A percentile compares a stretch with the other conserved stretches of the same genome.
Evolutionary conservation across 2,329 filamentous ascomycete genomes (phyloP).

Genomic region (Fusarium hostae): DNA sequence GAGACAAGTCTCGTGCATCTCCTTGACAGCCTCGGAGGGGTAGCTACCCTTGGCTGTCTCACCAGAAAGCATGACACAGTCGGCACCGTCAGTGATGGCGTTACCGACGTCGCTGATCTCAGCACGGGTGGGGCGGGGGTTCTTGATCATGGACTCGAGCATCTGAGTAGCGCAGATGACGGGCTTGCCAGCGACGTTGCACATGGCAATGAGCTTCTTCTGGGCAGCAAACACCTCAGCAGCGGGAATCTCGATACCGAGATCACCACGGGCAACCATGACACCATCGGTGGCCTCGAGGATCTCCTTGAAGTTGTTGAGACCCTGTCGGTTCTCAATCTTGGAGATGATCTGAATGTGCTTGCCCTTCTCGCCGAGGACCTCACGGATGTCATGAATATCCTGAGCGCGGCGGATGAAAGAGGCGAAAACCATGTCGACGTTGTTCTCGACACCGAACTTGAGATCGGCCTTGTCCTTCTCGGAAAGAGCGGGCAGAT

Average conservation of each 20-base stretch:
- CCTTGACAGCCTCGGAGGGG: slow-evolving; percentile 88
- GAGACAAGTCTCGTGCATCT: slow-evolving; percentile 99
- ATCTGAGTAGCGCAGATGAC: slow-evolving; percentile 99
- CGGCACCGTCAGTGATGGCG: slow-evolving; percentile 94
- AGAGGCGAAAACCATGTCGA: slow-evolving; percentile 99
- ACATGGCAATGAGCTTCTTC: slow-evolving; percentile 99
- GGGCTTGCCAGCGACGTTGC: slow-evolving; percentile 98
- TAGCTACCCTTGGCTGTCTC: slow-evolving; percentile 99
- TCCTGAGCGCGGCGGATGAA: slow-evolving; percentile 97
- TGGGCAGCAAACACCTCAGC: slow-evolving; percentile 99
- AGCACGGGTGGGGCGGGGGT: slow-evolving; percentile 95
- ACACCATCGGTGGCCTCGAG: slow-evolving; percentile 96
- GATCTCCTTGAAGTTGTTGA: slow-evolving; percentile 99
- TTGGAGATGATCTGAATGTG: slow-evolving; percentile 99
- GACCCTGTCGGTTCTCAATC: slow-evolving; percentile 99
- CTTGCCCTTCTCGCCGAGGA: slow-evolving; percentile 90
- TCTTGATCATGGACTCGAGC: slow-evolving; percentile 99
- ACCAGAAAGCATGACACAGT: slow-evolving; percentile 99
- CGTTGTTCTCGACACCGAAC: slow-evolving; percentile 98
- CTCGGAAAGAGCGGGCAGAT: slow-evolving; percentile 95
- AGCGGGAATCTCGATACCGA: slow-evolving; percentile 96
- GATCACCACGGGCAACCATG: slow-evolving; percentile 98
- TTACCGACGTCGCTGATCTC: slow-evolving; percentile 99
- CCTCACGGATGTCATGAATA: slow-evolving; percentile 89
- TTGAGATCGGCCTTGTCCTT: slow-evolving; percentile 95